Evolutionary conservation across 1,139 yeast species (phyloP).

Genomic region (Schizosaccharomyces versatilis): DNA sequence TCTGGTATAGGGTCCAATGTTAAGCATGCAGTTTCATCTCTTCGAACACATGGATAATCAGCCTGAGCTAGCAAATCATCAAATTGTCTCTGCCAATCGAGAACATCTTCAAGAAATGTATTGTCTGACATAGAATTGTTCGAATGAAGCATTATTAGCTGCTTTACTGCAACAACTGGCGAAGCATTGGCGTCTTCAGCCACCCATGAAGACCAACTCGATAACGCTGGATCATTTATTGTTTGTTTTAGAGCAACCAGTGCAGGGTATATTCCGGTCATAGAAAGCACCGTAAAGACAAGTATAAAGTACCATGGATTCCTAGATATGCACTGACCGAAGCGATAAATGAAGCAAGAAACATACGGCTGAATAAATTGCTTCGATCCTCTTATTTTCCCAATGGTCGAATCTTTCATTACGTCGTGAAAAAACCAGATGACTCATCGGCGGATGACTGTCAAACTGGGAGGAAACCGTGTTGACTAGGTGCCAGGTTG

Average conservation of each 20-base stretch:
- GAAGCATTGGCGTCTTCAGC: not conserved
- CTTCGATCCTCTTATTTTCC: not conserved
- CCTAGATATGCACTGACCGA: not conserved
- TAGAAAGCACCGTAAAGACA: not conserved
- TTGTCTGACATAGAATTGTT: not conserved
- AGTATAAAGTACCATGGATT: conserved; percentile 1
- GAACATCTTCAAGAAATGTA: not conserved
- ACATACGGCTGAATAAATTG: not conserved
- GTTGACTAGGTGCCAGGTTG: no score
- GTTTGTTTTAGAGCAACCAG: not conserved
- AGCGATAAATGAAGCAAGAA: not conserved
- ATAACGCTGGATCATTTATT: not conserved
- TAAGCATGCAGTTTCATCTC: not conserved
- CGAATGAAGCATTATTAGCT: not conserved
- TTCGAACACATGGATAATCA: not conserved
- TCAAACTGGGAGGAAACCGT: no score
- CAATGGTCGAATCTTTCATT: not conserved
- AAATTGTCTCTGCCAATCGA: not conserved
- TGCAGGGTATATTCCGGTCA: not conserved
- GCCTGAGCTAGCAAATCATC: not conserved
- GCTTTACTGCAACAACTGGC: not conserved
- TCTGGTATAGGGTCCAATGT: not conserved
- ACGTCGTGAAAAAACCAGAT: not conserved
- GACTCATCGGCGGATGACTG: no score
- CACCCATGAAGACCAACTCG: conserved; percentile 1